phyloP scores from a whole-genome alignment of 2,329 filamentous ascomycete genomes.

The Diplodia scrobiculata region DNA sequence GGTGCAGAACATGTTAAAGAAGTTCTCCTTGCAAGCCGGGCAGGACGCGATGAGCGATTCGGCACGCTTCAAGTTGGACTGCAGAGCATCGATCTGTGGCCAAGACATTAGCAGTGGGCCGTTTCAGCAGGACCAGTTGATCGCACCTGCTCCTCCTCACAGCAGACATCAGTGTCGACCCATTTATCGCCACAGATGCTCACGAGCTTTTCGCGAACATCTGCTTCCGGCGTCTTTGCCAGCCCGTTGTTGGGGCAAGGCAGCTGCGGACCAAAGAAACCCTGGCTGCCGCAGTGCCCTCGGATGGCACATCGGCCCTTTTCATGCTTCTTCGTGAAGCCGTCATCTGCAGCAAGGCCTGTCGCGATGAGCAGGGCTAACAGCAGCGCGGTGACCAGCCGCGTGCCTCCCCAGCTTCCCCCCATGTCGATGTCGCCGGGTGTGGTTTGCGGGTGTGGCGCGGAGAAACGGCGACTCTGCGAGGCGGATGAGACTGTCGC shows the following conservation, averaged over 20 bases:
- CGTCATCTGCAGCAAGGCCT: slow-evolving; percentile 30
- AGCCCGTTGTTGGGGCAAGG: slow-evolving; percentile 90
- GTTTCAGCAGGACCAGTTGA: not conserved
- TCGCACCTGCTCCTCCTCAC: slow-evolving; percentile 72
- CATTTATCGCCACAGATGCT: slow-evolving; percentile 86
- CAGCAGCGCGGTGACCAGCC: slow-evolving; percentile 27
- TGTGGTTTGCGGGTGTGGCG: not conserved
- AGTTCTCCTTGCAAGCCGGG: slow-evolving; percentile 96
- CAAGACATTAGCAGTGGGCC: not conserved
- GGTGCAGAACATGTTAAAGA: slow-evolving; percentile 96
- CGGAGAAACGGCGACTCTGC: not conserved
- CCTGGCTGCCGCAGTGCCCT: slow-evolving; percentile 87
- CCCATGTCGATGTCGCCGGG: slow-evolving; percentile 25
- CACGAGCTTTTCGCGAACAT: slow-evolving; percentile 75
- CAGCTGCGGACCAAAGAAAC: slow-evolving; percentile 83
- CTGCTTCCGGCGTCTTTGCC: slow-evolving; percentile 71
- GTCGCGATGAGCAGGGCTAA: slow-evolving; percentile 12
- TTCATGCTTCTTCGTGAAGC: slow-evolving; percentile 66
- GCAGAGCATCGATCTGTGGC: slow-evolving; percentile 71
- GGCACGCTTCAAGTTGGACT: slow-evolving; percentile 81
- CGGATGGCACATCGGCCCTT: slow-evolving; percentile 85
- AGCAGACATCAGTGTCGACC: slow-evolving; percentile 82
- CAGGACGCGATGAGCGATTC: slow-evolving; percentile 89
- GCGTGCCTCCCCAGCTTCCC: slow-evolving; percentile 28
- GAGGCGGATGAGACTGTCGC: not conserved